phyloP scores from a whole-genome alignment of 2,329 filamentous ascomycete species.

The Teratosphaeria gauchensis region DNA sequence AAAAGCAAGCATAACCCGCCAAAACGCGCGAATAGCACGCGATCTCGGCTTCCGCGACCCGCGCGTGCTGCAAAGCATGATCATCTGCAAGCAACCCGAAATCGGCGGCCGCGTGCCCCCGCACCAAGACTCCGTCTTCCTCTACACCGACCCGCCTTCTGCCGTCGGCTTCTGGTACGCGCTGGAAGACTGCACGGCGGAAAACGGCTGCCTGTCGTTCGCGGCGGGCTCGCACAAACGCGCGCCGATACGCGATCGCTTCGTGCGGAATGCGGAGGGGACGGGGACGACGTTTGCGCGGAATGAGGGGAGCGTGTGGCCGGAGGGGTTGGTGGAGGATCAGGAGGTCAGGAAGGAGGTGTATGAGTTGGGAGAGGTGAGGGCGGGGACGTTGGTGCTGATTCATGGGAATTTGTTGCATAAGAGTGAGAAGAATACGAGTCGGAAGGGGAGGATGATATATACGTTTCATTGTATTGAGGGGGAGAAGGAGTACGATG shows the following conservation, averaged over 20 bases:
- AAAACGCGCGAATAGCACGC: conserved; percentile 55
- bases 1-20: conserved; percentile 41
- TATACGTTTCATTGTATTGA: conserved; percentile 98
- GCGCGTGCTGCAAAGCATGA: conserved; percentile 80
- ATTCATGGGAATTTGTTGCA: conserved; percentile 95
- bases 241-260: conserved; percentile 59
- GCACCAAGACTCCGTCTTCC: conserved; percentile 85
- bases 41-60: conserved; percentile 68
- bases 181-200: conserved; percentile 75
- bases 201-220: conserved; percentile 86
- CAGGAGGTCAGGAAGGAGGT: conserved; percentile 39
- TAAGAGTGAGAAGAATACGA: conserved; percentile 89
- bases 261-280: conserved; percentile 57
- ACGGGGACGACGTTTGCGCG: conserved; percentile 49
- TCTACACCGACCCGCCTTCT: conserved; percentile 80
- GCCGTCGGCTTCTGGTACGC: conserved; percentile 98
- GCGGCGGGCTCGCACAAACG: conserved; percentile 70
- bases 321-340: conserved; percentile 30
- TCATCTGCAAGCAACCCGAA: conserved; percentile 96
- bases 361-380: conserved; percentile 77
- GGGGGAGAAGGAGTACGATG: conserved; percentile 68
- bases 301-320: conserved; percentile 53
- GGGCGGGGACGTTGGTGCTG: conserved; percentile 79
- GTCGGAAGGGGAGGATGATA: conserved; percentile 77
- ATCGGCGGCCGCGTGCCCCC: conserved; percentile 85